Base-by-base conservation (phyloP, 768 basidiomycete genomes). In the Boletus vermiculosoides region DNA sequence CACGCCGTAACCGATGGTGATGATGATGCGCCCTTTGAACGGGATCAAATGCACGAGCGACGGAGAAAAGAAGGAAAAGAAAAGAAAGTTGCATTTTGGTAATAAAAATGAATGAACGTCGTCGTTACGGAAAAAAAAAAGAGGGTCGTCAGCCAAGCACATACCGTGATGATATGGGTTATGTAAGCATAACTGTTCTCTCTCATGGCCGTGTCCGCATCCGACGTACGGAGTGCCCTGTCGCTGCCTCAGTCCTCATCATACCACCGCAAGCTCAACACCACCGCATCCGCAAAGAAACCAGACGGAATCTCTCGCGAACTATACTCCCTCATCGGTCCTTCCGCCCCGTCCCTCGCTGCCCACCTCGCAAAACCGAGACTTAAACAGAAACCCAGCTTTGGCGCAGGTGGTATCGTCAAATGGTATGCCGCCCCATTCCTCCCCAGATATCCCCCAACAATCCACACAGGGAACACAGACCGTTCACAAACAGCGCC, bases 281-380 rank as follows among this genome's bases (percentile, higher is more conserved):
- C 33, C 33, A 53, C 75, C n/a, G 18, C 74, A 0, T 54, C 70
- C 2, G 66, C 77, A 13, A 81, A 82, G 66, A 92, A 90, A 72
- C 91, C 91, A 4, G 92, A 94, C 20, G 95, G 96, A 20, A 94
- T 98, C 58, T 88, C 94, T 0, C 80, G 94, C 63, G 95, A 98
- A 72, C 80, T 99, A 2, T 98, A 90, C 74, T 87, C 90, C 1
- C 84, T 99, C 57, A 98, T 99, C 62, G 96, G 96, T n/a, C 86
- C 92, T 57, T 90, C 92, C 47, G 89, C 90, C 12, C 94, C 96
- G 0, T 86, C 89, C 2, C 80, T 98, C 48, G 88, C 86, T 0
- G 83, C 90, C 34, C 87, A 90, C 63, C 80, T 87, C 56, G 80
- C 87, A 28, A 90, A 92, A 69, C 90, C 92, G 36, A 84, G 86